A percentile compares a stretch with the other conserved stretches of the same genome.
phyloP scores from a whole-genome alignment of 1,284 basidiomycete genomes.

The Ustilago xerochloae region DNA sequence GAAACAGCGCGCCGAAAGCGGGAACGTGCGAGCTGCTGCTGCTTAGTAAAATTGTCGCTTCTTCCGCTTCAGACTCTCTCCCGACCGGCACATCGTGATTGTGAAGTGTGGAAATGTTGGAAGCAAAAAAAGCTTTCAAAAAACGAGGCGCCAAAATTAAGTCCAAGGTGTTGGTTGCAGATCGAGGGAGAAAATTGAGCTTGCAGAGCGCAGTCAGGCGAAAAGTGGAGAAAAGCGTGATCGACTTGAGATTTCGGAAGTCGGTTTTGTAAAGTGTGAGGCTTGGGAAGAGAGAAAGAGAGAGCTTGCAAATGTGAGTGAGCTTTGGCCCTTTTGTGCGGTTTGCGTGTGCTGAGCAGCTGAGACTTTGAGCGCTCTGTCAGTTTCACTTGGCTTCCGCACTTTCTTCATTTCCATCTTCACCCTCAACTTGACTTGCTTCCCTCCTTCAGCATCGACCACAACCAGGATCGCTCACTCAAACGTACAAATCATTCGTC shows the following conservation, averaged over 20 bases:
- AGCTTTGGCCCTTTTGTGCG: background rate
- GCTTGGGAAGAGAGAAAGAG: no score
- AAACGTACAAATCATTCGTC: background rate
- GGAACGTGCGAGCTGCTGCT: background rate
- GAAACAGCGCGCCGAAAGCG: background rate
- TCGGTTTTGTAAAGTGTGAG: constrained; percentile 19
- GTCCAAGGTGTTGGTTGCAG: no score
- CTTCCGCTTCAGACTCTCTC: constrained; percentile 1
- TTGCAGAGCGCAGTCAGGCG: constrained; percentile 6
- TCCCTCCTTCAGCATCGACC: background rate
- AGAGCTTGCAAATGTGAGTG: background rate
- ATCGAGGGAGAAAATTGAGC: background rate
- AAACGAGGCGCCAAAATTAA: constrained; percentile 11
- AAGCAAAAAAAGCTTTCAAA: background rate
- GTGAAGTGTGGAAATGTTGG: no score
- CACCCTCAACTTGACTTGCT: background rate
- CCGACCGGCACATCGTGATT: background rate
- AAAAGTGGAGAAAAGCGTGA: constrained; percentile 22
- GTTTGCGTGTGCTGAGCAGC: constrained; percentile 17
- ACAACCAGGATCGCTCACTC: no score
- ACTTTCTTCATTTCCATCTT: background rate
- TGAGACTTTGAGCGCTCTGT: background rate
- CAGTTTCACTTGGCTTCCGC: constrained; percentile 1
- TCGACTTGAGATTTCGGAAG: constrained; percentile 34
- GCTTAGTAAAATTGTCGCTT: background rate